A percentile compares a stretch with the other conserved stretches of the same genome.
These are phyloP conservation scores for Barnettozyma populi DNA, from an alignment of 805 yeast genomes.

Conservation along the genomic window DNA sequence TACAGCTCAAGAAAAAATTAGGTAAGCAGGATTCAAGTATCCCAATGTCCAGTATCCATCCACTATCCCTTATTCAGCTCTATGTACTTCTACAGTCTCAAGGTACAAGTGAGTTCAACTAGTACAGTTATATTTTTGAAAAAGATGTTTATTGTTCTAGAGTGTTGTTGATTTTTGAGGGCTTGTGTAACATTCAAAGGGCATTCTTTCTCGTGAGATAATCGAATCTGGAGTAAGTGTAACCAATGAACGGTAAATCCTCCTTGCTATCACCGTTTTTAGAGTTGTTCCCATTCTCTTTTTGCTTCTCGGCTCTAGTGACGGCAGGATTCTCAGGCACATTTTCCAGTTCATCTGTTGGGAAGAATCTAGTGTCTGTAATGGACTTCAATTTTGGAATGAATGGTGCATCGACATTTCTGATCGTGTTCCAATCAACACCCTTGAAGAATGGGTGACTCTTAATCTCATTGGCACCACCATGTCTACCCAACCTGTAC, in stretches of 20 bases:
- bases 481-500: slow-evolving; percentile 67
- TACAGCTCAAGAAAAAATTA: background rate
- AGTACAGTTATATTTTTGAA: background rate
- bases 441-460: slow-evolving; percentile 79
- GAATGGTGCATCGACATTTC: slow-evolving; percentile 83
- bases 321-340: slow-evolving; percentile 86
- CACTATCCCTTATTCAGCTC: too few species aligned
- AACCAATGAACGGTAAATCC: slow-evolving; percentile 95
- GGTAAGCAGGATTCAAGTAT: background rate
- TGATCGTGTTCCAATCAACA: slow-evolving; percentile 70
- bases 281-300: slow-evolving; percentile 39
- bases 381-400: slow-evolving; percentile 88
- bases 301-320: slow-evolving; percentile 60
- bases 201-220: slow-evolving; percentile 75
- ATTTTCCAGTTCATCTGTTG: slow-evolving; percentile 92
- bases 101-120: background rate
- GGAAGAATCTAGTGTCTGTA: slow-evolving; percentile 96
- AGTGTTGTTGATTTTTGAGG: background rate
- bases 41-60: too few species aligned
- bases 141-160: background rate
- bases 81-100: too few species aligned
- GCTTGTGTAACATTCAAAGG: slow-evolving; percentile 17
- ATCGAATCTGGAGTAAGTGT: slow-evolving; percentile 92
- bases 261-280: slow-evolving; percentile 55
- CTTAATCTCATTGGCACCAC: slow-evolving; percentile 59